Evolutionary conservation across 2,329 filamentous ascomycete genomes (phyloP), one percentile per base, ranked within the genome.

Genomic region (Mariannaea sp.): DNA sequence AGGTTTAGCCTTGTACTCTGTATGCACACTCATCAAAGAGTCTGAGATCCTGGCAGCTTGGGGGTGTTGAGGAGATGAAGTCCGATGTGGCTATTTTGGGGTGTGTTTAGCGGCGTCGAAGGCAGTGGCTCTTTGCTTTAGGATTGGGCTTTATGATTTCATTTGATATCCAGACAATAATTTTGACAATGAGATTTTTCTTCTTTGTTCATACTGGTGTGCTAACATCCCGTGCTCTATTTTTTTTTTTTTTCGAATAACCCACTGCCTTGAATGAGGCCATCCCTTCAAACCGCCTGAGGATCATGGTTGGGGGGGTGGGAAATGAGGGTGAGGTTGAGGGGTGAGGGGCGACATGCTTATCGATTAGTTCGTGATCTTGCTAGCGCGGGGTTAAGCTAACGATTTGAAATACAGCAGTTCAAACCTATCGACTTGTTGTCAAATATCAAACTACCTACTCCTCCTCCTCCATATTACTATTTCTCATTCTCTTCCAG

Each of bases 281-380:
- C 12, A 24, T 26, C 16, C 7, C 29, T n/a, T n/a, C n/a, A n/a
- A n/a, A n/a, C n/a, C n/a, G n/a, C n/a, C n/a, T n/a, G n/a, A n/a
- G n/a, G n/a, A n/a, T n/a, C n/a, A n/a, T n/a, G n/a, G n/a, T n/a
- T n/a, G n/a, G n/a, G n/a, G n/a, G n/a, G n/a, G n/a, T n/a, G n/a
- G n/a, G n/a, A n/a, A n/a, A n/a, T n/a, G n/a, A n/a, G n/a, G n/a
- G n/a, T n/a, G n/a, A n/a, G n/a, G n/a, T n/a, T n/a, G n/a, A n/a
- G n/a, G n/a, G n/a, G n/a, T 33, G 29, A 24, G 19, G 42, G 24
- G 19, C 17, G 7, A 17, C 16, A 5, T 36, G 17, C n/a, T 64
- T 64, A 64, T 64, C 61, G 61, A 64, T 64, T 62, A 64, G 53
- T 44, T 51, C n/a, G n/a, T n/a, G n/a, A 20, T 19, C 14, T 26